These are phyloP conservation scores for Sporisorium iseilematis-ciliati DNA, from an alignment of 1,284 basidiomycete genomes.

Conservation along the genomic window DNA sequence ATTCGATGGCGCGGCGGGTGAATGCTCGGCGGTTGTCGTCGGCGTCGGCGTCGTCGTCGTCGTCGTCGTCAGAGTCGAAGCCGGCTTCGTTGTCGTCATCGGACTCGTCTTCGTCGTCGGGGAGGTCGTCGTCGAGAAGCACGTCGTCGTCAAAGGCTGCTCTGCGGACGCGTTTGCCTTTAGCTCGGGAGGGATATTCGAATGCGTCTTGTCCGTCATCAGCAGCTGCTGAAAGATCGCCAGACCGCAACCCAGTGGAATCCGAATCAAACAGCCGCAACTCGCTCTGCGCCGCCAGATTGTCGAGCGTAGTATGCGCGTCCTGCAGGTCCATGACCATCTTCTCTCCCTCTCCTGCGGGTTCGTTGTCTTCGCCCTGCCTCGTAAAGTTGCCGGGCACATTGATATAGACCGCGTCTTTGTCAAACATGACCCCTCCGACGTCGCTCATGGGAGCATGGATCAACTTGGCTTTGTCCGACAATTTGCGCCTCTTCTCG, in stretches of 20 bases:
- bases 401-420: slow-evolving; percentile 98
- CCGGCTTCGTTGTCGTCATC: slow-evolving; percentile 60
- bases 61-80: slow-evolving; percentile 55
- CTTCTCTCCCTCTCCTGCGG: slow-evolving; percentile 85
- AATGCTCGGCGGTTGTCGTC: slow-evolving; percentile 30
- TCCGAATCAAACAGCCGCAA: slow-evolving; percentile 89
- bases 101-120: slow-evolving; percentile 56
- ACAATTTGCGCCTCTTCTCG: slow-evolving; percentile 91
- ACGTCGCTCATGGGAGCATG: slow-evolving; percentile 99
- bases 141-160: slow-evolving; percentile 61
- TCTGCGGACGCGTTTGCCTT: slow-evolving; percentile 47
- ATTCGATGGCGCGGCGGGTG: slow-evolving; percentile 31
- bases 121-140: slow-evolving; percentile 68
- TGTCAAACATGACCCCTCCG: slow-evolving; percentile 96
- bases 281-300: slow-evolving; percentile 82
- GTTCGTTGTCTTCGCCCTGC: slow-evolving; percentile 72
- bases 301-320: slow-evolving; percentile 83
- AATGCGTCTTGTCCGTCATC: slow-evolving; percentile 13
- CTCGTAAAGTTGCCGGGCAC: slow-evolving; percentile 91
- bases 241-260: slow-evolving; percentile 64
- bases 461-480: slow-evolving; percentile 93
- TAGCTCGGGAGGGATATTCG: slow-evolving; percentile 14
- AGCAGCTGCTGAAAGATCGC: slow-evolving; percentile 1
- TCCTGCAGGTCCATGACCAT: slow-evolving; percentile 99
- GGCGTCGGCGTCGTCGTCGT: slow-evolving; percentile 56